phyloP scores from a whole-genome alignment of 257 asterid genomes.

The Rehmannia glutinosa region DNA sequence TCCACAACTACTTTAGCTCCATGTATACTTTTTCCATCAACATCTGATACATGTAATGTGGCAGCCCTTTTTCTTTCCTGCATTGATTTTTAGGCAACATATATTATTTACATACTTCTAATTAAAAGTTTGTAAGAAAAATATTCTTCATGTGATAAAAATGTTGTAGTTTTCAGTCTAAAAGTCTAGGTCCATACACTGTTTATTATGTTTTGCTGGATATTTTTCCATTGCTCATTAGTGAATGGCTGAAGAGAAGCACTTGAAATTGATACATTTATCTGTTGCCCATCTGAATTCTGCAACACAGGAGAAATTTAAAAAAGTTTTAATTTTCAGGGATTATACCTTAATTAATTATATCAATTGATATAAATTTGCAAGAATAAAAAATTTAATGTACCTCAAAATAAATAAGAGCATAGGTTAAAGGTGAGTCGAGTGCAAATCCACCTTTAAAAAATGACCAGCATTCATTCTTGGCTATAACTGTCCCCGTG shows the following conservation, averaged over 20 bases:
- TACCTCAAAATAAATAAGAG: constrained; percentile 39
- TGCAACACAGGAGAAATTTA: constrained; percentile 14
- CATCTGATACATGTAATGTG: constrained; percentile 41
- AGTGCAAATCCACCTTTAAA: constrained; percentile 58
- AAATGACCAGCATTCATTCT: constrained; percentile 59
- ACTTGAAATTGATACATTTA: constrained; percentile 30
- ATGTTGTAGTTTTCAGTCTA: neutral
- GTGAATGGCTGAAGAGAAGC: constrained; percentile 54
- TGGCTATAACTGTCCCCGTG: constrained; percentile 45
- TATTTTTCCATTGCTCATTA: constrained; percentile 35
- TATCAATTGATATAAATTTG: neutral
- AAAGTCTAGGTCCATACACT: constrained; percentile 20
- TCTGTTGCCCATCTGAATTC: constrained; percentile 23
- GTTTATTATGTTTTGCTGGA: constrained; percentile 32
- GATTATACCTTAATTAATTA: no score
- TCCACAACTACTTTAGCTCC: constrained; percentile 40
- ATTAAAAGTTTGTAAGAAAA: neutral
- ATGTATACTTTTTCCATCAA: constrained; percentile 32
- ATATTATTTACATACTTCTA: no score
- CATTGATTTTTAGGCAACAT: constrained; percentile 1
- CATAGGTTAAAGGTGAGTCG: constrained; percentile 27
- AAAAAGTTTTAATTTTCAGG: no score
- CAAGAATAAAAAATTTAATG: neutral
- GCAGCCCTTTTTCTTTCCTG: constrained; percentile 53
- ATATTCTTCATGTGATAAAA: neutral